These are phyloP conservation scores for Flaveria brownii DNA, from an alignment of 129 eudicot species.

Conservation along the genomic window DNA sequence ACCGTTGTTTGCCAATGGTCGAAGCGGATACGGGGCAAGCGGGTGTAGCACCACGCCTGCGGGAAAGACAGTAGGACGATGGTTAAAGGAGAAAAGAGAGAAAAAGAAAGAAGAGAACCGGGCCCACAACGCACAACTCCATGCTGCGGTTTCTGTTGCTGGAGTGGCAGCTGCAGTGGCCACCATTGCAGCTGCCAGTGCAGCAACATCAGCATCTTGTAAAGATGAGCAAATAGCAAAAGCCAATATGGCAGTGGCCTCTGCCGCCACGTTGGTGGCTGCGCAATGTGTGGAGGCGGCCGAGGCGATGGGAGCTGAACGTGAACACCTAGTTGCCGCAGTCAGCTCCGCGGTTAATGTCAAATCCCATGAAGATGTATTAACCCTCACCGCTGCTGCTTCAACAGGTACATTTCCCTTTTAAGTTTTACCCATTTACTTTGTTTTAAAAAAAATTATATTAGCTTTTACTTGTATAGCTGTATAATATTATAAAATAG, in stretches of 20 bases:
- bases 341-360: slow-evolving; percentile 92
- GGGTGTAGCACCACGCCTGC: slow-evolving; percentile 65
- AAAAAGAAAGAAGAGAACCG: slow-evolving; percentile 88
- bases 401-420: slow-evolving; percentile 59
- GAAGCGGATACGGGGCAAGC: slow-evolving; percentile 41
- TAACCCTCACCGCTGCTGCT: slow-evolving; percentile 93
- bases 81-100: slow-evolving; percentile 85
- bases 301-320: slow-evolving; percentile 90
- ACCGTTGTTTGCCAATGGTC: slow-evolving; percentile 64
- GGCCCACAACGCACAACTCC: slow-evolving; percentile 89
- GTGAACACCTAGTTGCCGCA: slow-evolving; percentile 77
- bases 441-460: too few relatives aligned
- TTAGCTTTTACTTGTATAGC: too few relatives aligned
- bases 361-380: slow-evolving; percentile 79
- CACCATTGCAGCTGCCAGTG: slow-evolving; percentile 84
- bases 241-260: slow-evolving; percentile 90
- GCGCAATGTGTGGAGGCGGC: slow-evolving; percentile 98
- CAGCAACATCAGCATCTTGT: slow-evolving; percentile 49
- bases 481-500: too few relatives aligned
- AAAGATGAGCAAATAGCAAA: slow-evolving; percentile 83
- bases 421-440: neutral
- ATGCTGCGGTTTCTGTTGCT: slow-evolving; percentile 87
- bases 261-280: slow-evolving; percentile 90
- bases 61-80: slow-evolving; percentile 87
- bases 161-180: slow-evolving; percentile 95